Conservation (phyloP, 129 eudicot genomes). For the Logfia minima region DNA sequence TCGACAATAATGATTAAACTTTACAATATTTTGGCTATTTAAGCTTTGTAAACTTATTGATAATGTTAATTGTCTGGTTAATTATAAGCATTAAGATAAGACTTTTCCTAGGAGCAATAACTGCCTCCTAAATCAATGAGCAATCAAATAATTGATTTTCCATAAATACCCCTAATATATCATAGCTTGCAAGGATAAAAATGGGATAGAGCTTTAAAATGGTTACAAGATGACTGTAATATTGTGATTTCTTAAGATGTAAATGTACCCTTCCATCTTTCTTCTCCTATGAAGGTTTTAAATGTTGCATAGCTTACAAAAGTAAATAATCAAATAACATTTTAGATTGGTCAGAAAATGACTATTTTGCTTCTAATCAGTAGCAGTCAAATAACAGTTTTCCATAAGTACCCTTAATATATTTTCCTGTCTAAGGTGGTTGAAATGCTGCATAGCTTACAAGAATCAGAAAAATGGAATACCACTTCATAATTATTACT, state of each 20-base stretch:
- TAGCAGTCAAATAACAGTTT: slow-evolving; percentile 6
- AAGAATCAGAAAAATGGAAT: slow-evolving; percentile 7
- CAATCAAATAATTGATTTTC: background rate
- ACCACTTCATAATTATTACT: background rate
- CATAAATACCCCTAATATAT: background rate
- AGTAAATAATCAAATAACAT: background rate
- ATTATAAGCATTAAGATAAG: background rate
- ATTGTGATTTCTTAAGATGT: background rate
- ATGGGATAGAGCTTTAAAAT: background rate
- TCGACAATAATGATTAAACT: background rate
- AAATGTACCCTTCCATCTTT: background rate
- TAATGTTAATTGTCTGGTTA: background rate
- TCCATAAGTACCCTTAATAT: background rate
- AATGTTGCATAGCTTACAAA: background rate
- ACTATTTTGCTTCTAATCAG: slow-evolving; percentile 1
- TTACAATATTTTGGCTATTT: background rate
- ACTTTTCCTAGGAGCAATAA: background rate
- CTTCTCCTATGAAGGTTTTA: background rate
- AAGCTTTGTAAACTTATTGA: slow-evolving; percentile 1
- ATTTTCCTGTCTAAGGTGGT: background rate
- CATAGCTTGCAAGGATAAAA: slow-evolving; percentile 11
- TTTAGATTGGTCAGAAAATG: background rate
- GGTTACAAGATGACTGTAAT: background rate
- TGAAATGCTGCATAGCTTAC: background rate
- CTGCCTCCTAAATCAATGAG: no score